These are phyloP conservation scores for Rosa multiflora DNA, from an alignment of 306 rosid species.

Conservation along the genomic window DNA sequence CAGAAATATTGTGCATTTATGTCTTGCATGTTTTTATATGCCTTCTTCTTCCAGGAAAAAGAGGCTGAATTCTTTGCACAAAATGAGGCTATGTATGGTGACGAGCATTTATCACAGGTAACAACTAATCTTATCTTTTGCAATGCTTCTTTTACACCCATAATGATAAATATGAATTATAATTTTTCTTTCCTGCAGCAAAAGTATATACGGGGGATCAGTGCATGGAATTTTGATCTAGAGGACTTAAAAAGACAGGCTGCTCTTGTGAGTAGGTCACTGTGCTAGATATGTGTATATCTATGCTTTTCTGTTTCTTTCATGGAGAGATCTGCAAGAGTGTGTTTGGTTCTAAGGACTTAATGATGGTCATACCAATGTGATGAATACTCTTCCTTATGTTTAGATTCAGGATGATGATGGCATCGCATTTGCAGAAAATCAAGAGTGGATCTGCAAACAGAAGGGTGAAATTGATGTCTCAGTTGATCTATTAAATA, in stretches of 20 bases:
- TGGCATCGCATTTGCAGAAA: constrained; percentile 42
- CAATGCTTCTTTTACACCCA: constrained; percentile 16
- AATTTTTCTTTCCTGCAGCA: constrained; percentile 40
- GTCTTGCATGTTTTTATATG: constrained; percentile 14
- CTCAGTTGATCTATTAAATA: constrained; percentile 27
- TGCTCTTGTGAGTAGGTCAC: constrained; percentile 61
- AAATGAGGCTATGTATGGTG: constrained; percentile 65
- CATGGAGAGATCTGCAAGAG: neutral
- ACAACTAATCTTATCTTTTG: neutral
- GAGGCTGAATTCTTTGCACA: constrained; percentile 78
- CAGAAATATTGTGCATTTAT: neutral
- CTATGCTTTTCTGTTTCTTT: neutral
- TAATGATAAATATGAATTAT: neutral
- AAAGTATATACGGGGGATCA: constrained; percentile 79
- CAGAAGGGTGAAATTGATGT: constrained; percentile 26
- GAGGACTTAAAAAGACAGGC: constrained; percentile 81
- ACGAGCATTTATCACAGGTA: constrained; percentile 87
- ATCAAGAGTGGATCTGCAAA: constrained; percentile 37
- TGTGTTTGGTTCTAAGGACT: neutral
- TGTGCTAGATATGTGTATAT: constrained; percentile 17
- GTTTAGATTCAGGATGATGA: constrained; percentile 63
- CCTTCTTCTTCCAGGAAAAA: constrained; percentile 52
- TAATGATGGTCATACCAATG: neutral
- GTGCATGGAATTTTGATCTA: constrained; percentile 82
- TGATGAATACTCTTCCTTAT: constrained; percentile 9